These are phyloP conservation scores for Dictyostelium brefeldianum DNA, from an alignment of 78 protist species.

Conservation along the genomic window DNA sequence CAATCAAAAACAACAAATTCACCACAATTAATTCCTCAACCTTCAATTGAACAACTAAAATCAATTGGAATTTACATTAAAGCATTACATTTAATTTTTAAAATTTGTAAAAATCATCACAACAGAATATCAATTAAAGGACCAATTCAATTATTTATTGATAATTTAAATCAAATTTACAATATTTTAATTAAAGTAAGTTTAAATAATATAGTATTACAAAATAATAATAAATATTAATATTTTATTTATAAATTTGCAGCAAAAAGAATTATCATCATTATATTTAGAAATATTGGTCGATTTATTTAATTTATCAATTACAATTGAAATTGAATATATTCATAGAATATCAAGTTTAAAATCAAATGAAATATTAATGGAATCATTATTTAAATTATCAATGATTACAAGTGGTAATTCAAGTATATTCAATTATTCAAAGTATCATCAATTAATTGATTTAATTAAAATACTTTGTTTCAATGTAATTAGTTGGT, in stretches of 20 bases:
- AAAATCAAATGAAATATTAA: background rate
- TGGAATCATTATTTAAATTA: constrained; percentile 33
- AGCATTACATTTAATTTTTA: constrained; percentile 21
- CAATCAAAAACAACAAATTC: background rate
- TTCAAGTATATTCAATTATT: background rate
- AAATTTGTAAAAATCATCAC: constrained; percentile 3
- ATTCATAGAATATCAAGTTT: constrained; percentile 5
- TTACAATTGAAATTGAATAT: background rate
- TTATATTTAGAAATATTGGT: background rate
- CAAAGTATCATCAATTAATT: background rate
- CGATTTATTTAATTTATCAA: background rate
- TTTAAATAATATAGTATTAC: background rate
- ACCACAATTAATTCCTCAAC: background rate
- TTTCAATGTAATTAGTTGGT: constrained; percentile 23
- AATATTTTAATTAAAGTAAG: constrained; percentile 13
- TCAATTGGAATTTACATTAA: constrained; percentile 18
- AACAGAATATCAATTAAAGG: background rate
- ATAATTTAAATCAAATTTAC: background rate
- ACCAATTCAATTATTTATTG: background rate
- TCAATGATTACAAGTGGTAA: background rate
- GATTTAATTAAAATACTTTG: background rate
- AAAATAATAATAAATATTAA: background rate
- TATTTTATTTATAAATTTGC: too few species aligned
- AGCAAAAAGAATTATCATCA: constrained; percentile 11
- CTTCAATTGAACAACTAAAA: background rate